Percentiles rank a stretch among this genome's conserved stretches.
These are phyloP conservation scores for Catenaria anguillulae DNA, from an alignment of 371 early-diverging fungal species.

Conservation along the genomic window DNA sequence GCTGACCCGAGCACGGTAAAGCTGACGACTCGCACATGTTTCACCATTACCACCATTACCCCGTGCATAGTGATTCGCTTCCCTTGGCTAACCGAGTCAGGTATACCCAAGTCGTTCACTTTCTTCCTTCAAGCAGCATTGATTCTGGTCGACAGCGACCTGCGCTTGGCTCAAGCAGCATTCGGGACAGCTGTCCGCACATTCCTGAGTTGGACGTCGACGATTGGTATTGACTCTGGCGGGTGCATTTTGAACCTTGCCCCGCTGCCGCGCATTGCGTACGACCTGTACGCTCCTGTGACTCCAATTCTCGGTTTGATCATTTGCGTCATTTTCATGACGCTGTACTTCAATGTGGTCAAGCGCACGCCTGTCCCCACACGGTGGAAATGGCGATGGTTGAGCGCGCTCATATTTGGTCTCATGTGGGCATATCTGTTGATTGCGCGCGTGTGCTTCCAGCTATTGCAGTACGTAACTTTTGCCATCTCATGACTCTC, in stretches of 20 bases:
- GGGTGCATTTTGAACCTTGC: background rate
- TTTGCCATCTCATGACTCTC: background rate
- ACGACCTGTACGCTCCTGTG: background rate
- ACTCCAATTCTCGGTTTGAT: background rate
- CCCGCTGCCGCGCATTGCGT: background rate
- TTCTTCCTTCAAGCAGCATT: conserved; percentile 1
- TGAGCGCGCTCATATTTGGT: no score
- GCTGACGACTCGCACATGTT: no score
- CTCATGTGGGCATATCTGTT: no score
- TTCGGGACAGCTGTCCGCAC: no score
- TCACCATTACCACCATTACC: no score
- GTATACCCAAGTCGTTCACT: conserved; percentile 2
- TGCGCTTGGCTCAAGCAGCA: background rate
- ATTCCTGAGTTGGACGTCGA: no score
- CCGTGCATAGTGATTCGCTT: conserved; percentile 2
- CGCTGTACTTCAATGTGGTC: background rate
- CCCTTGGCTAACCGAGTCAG: background rate
- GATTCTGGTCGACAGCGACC: background rate
- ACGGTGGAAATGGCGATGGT: no score
- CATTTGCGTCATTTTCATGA: background rate
- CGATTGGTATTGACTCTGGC: no score
- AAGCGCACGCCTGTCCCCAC: no score
- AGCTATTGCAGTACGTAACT: background rate
- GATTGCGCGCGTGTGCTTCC: background rate
- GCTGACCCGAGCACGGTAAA: no score